These are phyloP conservation scores for Trametes cubensis DNA, from an alignment of 768 basidiomycete genomes.

Conservation along the genomic window DNA sequence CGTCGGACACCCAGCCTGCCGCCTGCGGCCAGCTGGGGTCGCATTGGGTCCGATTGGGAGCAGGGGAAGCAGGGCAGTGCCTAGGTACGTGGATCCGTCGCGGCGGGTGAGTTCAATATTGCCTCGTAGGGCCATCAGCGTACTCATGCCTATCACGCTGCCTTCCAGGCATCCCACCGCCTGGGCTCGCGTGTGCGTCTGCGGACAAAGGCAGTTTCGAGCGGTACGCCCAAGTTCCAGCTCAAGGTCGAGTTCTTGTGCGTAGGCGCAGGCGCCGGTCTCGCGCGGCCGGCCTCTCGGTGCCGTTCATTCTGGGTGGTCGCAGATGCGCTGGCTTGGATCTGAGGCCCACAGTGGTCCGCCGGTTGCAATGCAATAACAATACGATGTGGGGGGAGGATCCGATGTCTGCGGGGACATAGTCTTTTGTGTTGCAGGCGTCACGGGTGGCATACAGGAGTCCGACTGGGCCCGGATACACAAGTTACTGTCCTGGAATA, in stretches of 20 bases:
- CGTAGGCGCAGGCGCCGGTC: no score
- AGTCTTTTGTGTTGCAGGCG: no score
- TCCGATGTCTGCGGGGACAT: no score
- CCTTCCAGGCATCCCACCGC: constrained; percentile 5
- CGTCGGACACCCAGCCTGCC: background rate
- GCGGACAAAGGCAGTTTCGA: background rate
- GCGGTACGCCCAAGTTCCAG: no score
- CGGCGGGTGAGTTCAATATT: constrained; percentile 3
- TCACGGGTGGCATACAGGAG: no score
- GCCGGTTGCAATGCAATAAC: no score
- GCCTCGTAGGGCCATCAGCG: constrained; percentile 14
- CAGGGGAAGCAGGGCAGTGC: background rate
- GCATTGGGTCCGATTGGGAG: background rate
- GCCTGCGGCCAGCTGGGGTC: background rate
- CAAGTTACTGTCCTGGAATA: no score
- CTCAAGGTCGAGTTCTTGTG: no score
- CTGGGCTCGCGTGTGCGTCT: background rate
- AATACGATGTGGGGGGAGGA: no score
- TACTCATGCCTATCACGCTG: constrained; percentile 12
- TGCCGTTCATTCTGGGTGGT: background rate
- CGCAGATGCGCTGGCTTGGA: no score
- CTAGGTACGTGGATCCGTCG: background rate
- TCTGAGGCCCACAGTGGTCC: no score
- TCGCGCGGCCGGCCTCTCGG: background rate
- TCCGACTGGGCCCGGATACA: no score